Evolutionary conservation across 495 filamentous ascomycete genomes (phyloP).

Genomic region (Hypoxylon perforatum): DNA sequence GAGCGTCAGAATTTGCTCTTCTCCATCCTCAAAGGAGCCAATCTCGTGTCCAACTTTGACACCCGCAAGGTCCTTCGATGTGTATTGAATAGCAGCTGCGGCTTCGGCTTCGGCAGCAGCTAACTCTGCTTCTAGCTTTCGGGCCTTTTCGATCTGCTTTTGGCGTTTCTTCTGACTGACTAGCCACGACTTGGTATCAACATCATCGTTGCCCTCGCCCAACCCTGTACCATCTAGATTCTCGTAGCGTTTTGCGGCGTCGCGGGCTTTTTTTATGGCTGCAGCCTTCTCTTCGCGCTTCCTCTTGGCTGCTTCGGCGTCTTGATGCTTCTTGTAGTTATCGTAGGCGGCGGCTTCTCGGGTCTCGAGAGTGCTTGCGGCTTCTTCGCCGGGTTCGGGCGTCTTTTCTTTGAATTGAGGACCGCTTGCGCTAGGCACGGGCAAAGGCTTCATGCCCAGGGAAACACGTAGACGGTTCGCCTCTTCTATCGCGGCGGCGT

Average conservation of each 20-base stretch:
- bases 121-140: constrained; percentile 79
- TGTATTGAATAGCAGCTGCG: constrained; percentile 70
- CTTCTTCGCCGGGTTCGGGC: constrained; percentile 61
- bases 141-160: constrained; percentile 85
- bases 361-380: constrained; percentile 80
- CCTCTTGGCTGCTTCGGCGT: constrained; percentile 71
- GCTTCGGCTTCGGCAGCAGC: constrained; percentile 60
- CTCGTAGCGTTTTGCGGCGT: constrained; percentile 77
- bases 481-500: constrained; percentile 89
- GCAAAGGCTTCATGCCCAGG: constrained; percentile 90
- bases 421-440: constrained; percentile 74
- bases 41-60: constrained; percentile 91
- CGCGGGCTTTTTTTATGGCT: constrained; percentile 88
- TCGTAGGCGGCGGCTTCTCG: constrained; percentile 80
- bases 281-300: constrained; percentile 80
- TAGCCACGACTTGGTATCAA: constrained; percentile 88
- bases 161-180: constrained; percentile 87
- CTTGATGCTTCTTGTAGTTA: constrained; percentile 65
- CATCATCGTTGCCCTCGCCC: constrained; percentile 73
- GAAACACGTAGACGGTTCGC: constrained; percentile 92
- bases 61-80: constrained; percentile 83
- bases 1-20: constrained; percentile 87
- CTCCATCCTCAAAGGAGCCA: constrained; percentile 77
- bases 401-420: constrained; percentile 47
- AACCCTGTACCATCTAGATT: constrained; percentile 83